These are phyloP conservation scores for Clitopilus hobsonii DNA, from an alignment of 768 basidiomycete genomes.

Conservation along the genomic window DNA sequence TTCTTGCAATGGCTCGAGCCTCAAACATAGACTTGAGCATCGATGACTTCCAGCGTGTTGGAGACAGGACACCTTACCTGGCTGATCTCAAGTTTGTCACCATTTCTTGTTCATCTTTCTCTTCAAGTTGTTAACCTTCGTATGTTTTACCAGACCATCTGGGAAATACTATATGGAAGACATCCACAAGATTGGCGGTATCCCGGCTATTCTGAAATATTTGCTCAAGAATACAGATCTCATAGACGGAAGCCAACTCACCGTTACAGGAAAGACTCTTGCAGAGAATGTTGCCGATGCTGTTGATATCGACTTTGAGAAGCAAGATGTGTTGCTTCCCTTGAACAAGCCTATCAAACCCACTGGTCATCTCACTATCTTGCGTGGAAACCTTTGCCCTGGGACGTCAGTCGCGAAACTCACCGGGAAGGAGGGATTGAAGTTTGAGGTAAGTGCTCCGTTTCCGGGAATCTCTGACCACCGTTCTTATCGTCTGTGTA, in stretches of 20 bases:
- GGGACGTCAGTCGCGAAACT: constrained; percentile 88
- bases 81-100: constrained; percentile 69
- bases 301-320: constrained; percentile 60
- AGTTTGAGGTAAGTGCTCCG: constrained; percentile 58
- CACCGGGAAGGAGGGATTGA: constrained; percentile 87
- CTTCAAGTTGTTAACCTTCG: neutral
- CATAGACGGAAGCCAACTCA: constrained; percentile 79
- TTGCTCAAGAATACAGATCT: constrained; percentile 72
- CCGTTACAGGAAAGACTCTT: constrained; percentile 88
- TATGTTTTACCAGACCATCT: constrained; percentile 49
- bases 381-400: constrained; percentile 87
- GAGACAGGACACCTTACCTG: constrained; percentile 77
- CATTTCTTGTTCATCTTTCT: neutral
- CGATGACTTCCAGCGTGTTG: constrained; percentile 82
- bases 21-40: constrained; percentile 68
- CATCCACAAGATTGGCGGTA: constrained; percentile 79
- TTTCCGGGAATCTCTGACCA: neutral
- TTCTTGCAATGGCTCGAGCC: constrained; percentile 82
- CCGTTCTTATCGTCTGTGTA: constrained; percentile 22
- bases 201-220: constrained; percentile 83
- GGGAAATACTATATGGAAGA: constrained; percentile 91
- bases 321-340: constrained; percentile 72
- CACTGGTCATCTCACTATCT: constrained; percentile 83
- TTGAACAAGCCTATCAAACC: constrained; percentile 79
- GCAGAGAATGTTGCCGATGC: constrained; percentile 84